phyloP scores from a whole-genome alignment of 2,329 filamentous ascomycete genomes.

The Paecilomyces niveus region DNA sequence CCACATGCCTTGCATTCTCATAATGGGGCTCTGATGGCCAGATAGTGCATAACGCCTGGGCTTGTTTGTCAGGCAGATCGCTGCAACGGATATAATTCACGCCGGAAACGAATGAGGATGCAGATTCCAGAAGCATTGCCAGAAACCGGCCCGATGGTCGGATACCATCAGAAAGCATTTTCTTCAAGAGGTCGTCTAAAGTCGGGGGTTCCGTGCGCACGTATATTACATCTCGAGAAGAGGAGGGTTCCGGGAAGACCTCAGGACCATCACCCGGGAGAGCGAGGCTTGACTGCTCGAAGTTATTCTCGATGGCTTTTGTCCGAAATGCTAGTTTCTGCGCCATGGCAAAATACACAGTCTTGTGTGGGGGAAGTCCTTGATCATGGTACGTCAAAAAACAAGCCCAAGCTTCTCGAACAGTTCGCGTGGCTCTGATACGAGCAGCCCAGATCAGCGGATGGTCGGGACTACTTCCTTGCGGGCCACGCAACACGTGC shows the following conservation, averaged over 20 bases:
- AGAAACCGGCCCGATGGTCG: constrained; percentile 38
- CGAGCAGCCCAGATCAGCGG: constrained; percentile 49
- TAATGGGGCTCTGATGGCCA: constrained; percentile 10
- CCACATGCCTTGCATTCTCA: constrained; percentile 14
- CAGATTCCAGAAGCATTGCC: constrained; percentile 43
- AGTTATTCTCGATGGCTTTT: constrained; percentile 14
- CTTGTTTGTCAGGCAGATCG: constrained; percentile 24
- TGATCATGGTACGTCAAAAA: constrained; percentile 51
- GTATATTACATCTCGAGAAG: constrained; percentile 52
- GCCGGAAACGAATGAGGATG: constrained; percentile 32
- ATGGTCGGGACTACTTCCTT: constrained; percentile 13
- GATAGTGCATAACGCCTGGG: constrained; percentile 21
- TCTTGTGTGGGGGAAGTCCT: constrained; percentile 24
- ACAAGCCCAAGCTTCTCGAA: constrained; percentile 59
- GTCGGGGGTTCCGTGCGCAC: constrained; percentile 48
- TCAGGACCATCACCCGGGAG: constrained; percentile 53
- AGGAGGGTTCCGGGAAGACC: constrained; percentile 47
- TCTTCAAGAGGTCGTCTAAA: constrained; percentile 43
- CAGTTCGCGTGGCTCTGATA: constrained; percentile 52
- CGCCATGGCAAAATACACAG: constrained; percentile 51
- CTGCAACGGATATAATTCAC: constrained; percentile 36
- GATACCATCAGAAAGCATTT: constrained; percentile 43
- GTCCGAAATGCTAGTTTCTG: constrained; percentile 44
- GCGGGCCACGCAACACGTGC: constrained; percentile 9
- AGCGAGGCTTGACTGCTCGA: constrained; percentile 17